Conservation (phyloP, 345 rosid species). For the Eucalyptus leucophloia region DNA sequence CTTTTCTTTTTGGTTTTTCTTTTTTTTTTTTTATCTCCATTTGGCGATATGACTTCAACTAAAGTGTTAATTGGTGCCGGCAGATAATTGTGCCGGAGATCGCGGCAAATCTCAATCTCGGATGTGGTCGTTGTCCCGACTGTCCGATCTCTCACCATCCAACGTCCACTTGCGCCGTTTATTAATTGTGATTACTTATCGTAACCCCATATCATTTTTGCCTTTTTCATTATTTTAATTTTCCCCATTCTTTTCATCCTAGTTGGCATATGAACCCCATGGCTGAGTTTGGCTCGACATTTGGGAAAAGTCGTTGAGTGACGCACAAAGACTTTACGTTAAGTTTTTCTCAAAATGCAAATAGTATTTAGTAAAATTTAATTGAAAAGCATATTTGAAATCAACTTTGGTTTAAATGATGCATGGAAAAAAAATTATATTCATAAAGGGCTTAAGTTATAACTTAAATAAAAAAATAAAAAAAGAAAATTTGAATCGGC, state of each 20-base stretch:
- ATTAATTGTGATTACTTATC: not conserved
- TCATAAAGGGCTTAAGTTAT: not conserved
- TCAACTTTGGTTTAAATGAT: not conserved
- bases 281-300: not conserved
- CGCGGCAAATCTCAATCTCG: not conserved
- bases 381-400: not conserved
- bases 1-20: not conserved
- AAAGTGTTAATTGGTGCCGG: not conserved
- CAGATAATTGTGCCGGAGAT: not conserved
- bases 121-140: not conserved
- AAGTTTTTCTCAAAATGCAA: not conserved
- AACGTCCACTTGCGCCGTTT: not conserved
- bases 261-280: not conserved
- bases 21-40: not conserved
- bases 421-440: not conserved
- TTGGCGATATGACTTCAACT: not conserved
- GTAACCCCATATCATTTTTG: not conserved
- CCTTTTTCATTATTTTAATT: not conserved
- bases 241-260: not conserved
- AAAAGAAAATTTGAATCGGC: accelerated
- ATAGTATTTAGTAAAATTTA: not conserved
- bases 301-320: not conserved
- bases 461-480: not conserved
- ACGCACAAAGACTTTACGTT: not conserved
- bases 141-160: not conserved